Base-by-base conservation (phyloP, 352 stramenopile genomes). In the Pythium volutum region DNA sequence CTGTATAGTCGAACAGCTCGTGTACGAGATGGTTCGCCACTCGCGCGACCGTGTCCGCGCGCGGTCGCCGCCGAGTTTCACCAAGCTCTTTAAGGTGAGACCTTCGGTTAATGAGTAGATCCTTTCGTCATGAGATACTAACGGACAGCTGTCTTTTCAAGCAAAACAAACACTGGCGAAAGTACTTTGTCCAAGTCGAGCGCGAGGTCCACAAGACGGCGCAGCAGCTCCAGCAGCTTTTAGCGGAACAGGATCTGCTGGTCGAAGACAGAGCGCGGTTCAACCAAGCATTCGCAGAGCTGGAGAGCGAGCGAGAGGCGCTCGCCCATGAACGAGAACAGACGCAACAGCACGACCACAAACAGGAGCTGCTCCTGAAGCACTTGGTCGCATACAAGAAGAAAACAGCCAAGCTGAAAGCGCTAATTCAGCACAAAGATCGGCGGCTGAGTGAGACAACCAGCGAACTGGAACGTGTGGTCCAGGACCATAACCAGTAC, bases 131-230 rank as follows among this genome's bases (percentile, higher is more conserved):
- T 20, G 18, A 29, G 5, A 33, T 31, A 26, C 41, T 7, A 10
- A n/a, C 18, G 41, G 20, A 7, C 18, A 10, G 16, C 5, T 50
- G 1, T 4, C 11, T 50, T 31, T 27, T 54, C 6, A 29, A 83
- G 63, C 81, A 91, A 77, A 87, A 72, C 50, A 82, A 81, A 51
- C 84, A 82, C 48, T 91, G 81, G 79, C 68, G 77, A 4, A 91
- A 88, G 45, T 88, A 89, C 45, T 89, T 81, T 55, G 58, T 75
- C 3, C 58, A 64, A n/a, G 69, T 91, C 5, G 81, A 91, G 45
- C 64, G 66, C 0, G 76, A 87, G 45, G 67, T 63, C 16, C 23
- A 31, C 0, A 55, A 77, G 4, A 45, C 77, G 7, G 55, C 81
- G 36, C 64, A 59, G 20, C 76, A 83, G 23, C 61, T 89, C 3